Evolutionary conservation across 1,284 basidiomycete genomes (phyloP), one percentile per base, ranked within the genome.

Genomic region (Afroboletus lepidellus): DNA sequence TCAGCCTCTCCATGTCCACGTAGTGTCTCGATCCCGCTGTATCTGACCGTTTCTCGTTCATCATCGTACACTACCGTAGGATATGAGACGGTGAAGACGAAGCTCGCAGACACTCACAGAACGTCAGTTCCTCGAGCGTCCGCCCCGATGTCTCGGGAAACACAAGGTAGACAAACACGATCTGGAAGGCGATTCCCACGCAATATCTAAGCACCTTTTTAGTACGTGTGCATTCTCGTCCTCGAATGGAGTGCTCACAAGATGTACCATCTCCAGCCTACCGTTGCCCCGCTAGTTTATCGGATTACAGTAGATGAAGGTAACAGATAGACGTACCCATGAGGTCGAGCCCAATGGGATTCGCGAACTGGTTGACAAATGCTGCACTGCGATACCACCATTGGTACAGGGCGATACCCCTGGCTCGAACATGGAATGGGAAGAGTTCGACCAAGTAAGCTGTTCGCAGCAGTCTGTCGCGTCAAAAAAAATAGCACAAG

Each of bases 391-490:
- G 39, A 18, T 3, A 3, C 27, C 41, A 64, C 62, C 52, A 57
- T 9, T 62, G 60, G 16, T 25, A 61, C 16, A 64, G 20, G 9
- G 56, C 16, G 3, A 60, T 52, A 3, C 58, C 60, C 20, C 25
- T 58, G 8, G 56, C 57, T 41, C 59, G 51, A 20, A 46, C 30
- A 15, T n/a, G 18, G 36, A 66, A 64, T 0, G 63, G 65, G 21
- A 67, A 64, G n/a, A 64, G 59, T 36, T 67, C 65, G 3, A 62
- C 56, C 44, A 64, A 24, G 34, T 33, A 65, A 12, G 56, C 62
- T 63, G n/a, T 50, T 52, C 8, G n/a, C 8, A 21, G 15, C 12
- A 13, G 5, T 5, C 9, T n/a, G 1, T 21, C 15, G 37, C 7
- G 20, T 48, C n/a, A 18, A 33, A 16, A 37, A 12, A 15, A 13